Evolutionary conservation across 208 protist species (phyloP).

Genomic region (Trypanosoma platydactyli): DNA sequence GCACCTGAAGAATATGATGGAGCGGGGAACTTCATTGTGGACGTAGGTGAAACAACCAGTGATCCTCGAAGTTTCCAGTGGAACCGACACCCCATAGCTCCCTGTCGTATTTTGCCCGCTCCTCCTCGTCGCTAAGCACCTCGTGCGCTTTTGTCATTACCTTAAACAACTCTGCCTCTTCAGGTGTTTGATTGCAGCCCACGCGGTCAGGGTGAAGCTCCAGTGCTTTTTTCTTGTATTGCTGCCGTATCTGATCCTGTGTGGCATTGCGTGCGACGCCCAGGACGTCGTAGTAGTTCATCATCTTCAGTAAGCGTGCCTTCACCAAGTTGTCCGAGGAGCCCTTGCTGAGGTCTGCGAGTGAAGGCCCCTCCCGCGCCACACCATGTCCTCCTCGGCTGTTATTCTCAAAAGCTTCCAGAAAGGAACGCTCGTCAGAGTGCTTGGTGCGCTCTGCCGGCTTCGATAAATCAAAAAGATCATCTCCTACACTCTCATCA

Average conservation of each 20-base stretch:
- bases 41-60: slow-evolving; percentile 56
- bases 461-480: slow-evolving; percentile 71
- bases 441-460: slow-evolving; percentile 44
- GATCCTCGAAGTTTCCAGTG: slow-evolving; percentile 7
- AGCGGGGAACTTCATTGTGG: slow-evolving; percentile 3
- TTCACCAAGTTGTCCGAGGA: slow-evolving; percentile 64
- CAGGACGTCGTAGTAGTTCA: slow-evolving; percentile 92
- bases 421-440: slow-evolving; percentile 53
- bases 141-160: slow-evolving; percentile 90
- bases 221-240: slow-evolving; percentile 86
- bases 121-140: slow-evolving; percentile 60
- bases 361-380: slow-evolving; percentile 23
- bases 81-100: slow-evolving; percentile 26
- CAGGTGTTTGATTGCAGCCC: slow-evolving; percentile 54
- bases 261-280: slow-evolving; percentile 68
- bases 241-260: slow-evolving; percentile 67
- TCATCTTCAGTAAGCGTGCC: slow-evolving; percentile 74
- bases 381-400: slow-evolving; percentile 33
- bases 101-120: slow-evolving; percentile 67
- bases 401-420: slow-evolving; percentile 70
- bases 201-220: slow-evolving; percentile 86
- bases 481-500: slow-evolving; percentile 27
- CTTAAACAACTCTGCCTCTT: slow-evolving; percentile 90
- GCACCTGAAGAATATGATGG: no score
- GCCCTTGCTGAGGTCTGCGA: slow-evolving; percentile 27